Evolutionary conservation across 2,329 filamentous ascomycete species (phyloP).

Genomic region (Tolypocladium tundrense): DNA sequence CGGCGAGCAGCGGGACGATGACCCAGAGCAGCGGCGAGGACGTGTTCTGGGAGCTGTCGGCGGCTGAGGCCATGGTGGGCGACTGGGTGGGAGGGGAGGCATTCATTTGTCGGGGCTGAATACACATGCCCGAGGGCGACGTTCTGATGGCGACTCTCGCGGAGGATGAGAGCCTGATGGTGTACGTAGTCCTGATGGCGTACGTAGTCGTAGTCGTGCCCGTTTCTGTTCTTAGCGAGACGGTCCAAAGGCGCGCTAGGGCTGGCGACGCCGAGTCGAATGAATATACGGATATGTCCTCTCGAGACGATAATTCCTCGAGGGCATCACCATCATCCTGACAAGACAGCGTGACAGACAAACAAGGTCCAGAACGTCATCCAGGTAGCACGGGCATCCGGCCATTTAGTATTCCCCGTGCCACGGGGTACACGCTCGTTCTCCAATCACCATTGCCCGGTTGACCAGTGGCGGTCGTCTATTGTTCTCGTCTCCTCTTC

Average conservation of each 20-base stretch:
- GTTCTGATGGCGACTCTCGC: neutral
- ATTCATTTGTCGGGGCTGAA: neutral
- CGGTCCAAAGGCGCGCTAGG: neutral
- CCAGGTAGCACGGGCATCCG: neutral
- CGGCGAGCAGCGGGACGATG: conserved; percentile 36
- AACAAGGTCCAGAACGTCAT: neutral
- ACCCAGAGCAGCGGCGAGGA: conserved; percentile 47
- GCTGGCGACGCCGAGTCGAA: neutral
- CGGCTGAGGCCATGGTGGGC: neutral
- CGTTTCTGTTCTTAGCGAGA: neutral
- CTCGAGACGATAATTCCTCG: neutral
- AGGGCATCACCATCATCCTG: neutral
- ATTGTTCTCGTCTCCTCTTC: neutral
- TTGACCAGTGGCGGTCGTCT: neutral
- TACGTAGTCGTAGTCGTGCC: neutral
- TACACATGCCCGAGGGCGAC: neutral
- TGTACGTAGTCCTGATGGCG: no score
- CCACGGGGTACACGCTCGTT: neutral
- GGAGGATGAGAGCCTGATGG: neutral
- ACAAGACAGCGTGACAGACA: neutral
- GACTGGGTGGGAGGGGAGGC: neutral
- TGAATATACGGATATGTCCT: neutral
- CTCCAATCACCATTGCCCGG: neutral
- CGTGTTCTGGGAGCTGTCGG: conserved; percentile 13
- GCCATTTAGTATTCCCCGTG: neutral